Base-by-base conservation (phyloP, 202 grass and related monocot genomes). In the Tripidium arundinaceum region DNA sequence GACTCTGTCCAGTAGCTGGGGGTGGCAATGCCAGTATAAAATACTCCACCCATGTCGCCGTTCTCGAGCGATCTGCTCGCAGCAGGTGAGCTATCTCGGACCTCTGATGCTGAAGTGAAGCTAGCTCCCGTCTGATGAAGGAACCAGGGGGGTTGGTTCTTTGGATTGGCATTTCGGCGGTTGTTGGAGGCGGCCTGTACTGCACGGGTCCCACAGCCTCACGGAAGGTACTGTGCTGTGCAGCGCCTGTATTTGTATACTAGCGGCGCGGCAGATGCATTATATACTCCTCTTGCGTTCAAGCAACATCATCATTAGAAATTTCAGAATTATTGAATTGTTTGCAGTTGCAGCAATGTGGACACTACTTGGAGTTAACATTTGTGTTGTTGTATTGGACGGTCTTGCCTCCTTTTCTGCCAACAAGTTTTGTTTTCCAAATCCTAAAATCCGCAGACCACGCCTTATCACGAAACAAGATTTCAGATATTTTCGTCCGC, bases 81-180 rank as follows among this genome's bases (percentile, higher is more conserved):
- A 47, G 87, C 74, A 86, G 87, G 58, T 89, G 87, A 89, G 87
- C 87, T 86, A 86, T 82, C 87, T 36, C 24, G 63, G 87, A 86
- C 87, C 78, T 68, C 71, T 50, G 79, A 87, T 29, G 42, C 5
- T 55, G 31, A 24, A n/a, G n/a, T n/a, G n/a, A n/a, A n/a, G n/a
- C n/a, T n/a, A n/a, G 21, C 55, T 26, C 55, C 1, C 55, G n/a
- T 59, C 55, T 25, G 22, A 59, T 9, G 68, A 79, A 61, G 80
- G 37, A 72, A 42, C 25, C 16, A 21, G 28, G 55, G 24, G 15
- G 43, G n/a, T 33, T 76, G 15, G 55, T 16, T 43, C 39, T 22
- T 65, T 46, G 55, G 22, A 55, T 64, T 41, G 75, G 24, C 83
- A 45, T 80, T 28, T 75, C 69, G n/a, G 59, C 42, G 63, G 76